These are phyloP conservation scores for Solanum chacoense DNA, from an alignment of 305 asterid genomes.

Conservation along the genomic window DNA sequence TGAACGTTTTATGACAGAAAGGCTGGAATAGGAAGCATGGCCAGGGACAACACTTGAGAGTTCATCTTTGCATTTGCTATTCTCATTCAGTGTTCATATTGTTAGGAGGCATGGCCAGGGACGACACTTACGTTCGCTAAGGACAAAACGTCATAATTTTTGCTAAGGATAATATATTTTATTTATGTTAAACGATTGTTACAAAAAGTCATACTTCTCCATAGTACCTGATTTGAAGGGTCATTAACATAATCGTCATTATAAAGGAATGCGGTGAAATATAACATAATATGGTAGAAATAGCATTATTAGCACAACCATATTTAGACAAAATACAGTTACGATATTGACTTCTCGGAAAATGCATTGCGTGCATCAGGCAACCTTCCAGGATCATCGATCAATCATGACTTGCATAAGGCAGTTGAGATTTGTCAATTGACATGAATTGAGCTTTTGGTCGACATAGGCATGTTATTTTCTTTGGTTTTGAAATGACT, in stretches of 20 bases:
- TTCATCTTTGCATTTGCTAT: too few species aligned
- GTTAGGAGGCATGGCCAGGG: too few species aligned
- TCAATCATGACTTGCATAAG: background rate
- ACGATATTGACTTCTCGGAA: background rate
- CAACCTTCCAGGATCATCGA: background rate
- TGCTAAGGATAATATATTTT: background rate
- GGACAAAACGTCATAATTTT: background rate
- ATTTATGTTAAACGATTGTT: background rate
- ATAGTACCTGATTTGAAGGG: background rate
- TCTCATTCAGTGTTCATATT: too few species aligned
- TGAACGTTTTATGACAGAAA: too few species aligned
- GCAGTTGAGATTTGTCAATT: background rate
- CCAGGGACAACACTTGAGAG: too few species aligned
- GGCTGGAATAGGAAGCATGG: too few species aligned
- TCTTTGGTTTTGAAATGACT: background rate
- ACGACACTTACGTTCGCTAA: too few species aligned
- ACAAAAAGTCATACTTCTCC: background rate
- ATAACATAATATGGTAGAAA: background rate
- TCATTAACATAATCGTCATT: background rate
- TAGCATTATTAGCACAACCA: background rate
- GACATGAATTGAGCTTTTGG: background rate
- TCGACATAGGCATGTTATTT: background rate
- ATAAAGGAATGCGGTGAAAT: background rate
- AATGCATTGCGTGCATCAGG: background rate
- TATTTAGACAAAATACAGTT: background rate